A percentile compares a stretch with the other conserved stretches of the same genome.
These are phyloP conservation scores for Paramecium biaurelia DNA, from an alignment of 73 alveolate species.

Conservation along the genomic window DNA sequence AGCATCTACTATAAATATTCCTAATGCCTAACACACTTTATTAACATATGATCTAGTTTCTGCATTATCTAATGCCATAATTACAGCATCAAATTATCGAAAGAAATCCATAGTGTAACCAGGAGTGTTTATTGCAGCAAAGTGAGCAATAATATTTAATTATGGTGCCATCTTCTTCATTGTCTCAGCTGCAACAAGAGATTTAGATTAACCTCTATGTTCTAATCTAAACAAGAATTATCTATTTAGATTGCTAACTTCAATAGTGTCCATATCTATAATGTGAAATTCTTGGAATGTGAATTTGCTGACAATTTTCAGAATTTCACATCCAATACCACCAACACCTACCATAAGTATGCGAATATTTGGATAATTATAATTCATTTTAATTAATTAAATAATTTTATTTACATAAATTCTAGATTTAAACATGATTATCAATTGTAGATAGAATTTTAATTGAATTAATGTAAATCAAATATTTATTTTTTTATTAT, in stretches of 20 bases:
- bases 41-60: slow-evolving; percentile 97
- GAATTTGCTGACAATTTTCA: slow-evolving; percentile 88
- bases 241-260: slow-evolving; percentile 91
- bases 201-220: slow-evolving; percentile 53
- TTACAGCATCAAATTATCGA: slow-evolving; percentile 81
- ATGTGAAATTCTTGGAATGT: slow-evolving; percentile 86
- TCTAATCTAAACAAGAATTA: slow-evolving; percentile 85
- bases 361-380: slow-evolving; percentile 43
- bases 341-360: slow-evolving; percentile 86
- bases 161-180: slow-evolving; percentile 34
- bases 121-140: slow-evolving; percentile 38
- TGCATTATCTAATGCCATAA: slow-evolving; percentile 94
- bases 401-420: neutral
- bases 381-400: neutral
- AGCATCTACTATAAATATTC: slow-evolving; percentile 87
- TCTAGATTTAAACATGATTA: neutral
- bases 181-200: slow-evolving; percentile 10
- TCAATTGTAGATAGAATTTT: neutral
- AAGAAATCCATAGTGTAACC: slow-evolving; percentile 84
- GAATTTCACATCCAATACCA: slow-evolving; percentile 93
- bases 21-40: slow-evolving; percentile 80
- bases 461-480: neutral
- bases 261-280: slow-evolving; percentile 94
- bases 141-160: neutral
- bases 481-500: no score